Evolutionary conservation across 192 early-diverging fungal genomes (phyloP).

Genomic region (Coemansia sp.): DNA sequence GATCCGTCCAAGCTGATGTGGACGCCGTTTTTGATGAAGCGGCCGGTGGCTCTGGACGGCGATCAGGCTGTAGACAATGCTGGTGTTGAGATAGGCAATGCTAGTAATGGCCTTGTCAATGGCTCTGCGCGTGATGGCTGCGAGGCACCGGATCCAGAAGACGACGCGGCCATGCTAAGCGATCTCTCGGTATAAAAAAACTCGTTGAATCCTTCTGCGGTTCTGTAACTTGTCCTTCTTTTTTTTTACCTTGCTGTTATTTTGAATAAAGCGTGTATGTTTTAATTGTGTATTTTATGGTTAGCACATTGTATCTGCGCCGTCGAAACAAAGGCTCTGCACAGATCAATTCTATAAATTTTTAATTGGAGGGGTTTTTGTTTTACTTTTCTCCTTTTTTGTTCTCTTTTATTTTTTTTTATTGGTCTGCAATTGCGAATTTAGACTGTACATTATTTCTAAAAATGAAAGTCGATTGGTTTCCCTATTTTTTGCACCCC

Average conservation of each 20-base stretch:
- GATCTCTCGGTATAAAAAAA: not conserved
- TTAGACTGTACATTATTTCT: not conserved
- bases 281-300: too few relatives aligned
- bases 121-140: not conserved
- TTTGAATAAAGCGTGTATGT: not conserved
- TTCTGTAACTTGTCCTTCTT: not conserved
- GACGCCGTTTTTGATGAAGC: constrained; percentile 66
- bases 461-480: constrained; percentile 31
- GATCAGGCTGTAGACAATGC: not conserved
- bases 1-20: constrained; percentile 64
- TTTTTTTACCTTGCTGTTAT: not conserved
- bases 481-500: constrained; percentile 42
- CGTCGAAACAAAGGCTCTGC: too few relatives aligned
- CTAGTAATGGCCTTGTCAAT: not conserved
- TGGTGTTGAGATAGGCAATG: not conserved
- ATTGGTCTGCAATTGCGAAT: constrained; percentile 1
- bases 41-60: constrained; percentile 3
- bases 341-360: not conserved
- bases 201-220: not conserved
- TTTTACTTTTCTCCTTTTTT: constrained; percentile 2
- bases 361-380: not conserved
- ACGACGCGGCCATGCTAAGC: not conserved
- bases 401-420: constrained; percentile 8
- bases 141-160: not conserved
- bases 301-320: too few relatives aligned